Evolutionary conservation across 2,329 filamentous ascomycete genomes (phyloP).

Genomic region (Pseudopithomyces maydicus): DNA sequence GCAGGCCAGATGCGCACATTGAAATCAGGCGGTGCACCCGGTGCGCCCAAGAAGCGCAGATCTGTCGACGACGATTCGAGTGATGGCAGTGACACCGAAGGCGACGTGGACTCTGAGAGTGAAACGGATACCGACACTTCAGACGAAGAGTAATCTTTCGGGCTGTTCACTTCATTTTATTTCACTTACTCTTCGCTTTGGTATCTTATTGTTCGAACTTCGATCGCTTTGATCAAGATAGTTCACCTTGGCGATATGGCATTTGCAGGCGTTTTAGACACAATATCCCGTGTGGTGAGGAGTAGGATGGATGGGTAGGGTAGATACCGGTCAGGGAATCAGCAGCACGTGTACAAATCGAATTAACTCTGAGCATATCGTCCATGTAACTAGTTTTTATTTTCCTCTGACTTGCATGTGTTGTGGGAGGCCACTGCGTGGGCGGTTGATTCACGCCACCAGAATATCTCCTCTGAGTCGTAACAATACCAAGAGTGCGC

Average conservation of each 20-base stretch:
- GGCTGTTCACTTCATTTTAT: not conserved
- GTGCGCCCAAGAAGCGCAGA: slow-evolving; percentile 63
- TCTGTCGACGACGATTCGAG: slow-evolving; percentile 66
- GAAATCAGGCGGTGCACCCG: slow-evolving; percentile 66
- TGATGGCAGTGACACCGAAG: slow-evolving; percentile 66
- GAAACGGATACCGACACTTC: slow-evolving; percentile 53
- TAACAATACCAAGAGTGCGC: not conserved
- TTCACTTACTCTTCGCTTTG: not conserved
- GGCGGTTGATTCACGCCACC: not conserved
- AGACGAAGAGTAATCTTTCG: slow-evolving; percentile 42
- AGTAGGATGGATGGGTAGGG: not conserved
- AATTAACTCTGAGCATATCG: not conserved
- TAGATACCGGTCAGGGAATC: not conserved
- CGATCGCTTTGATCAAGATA: not conserved
- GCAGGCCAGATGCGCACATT: slow-evolving; percentile 89
- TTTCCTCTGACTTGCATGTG: too few species aligned
- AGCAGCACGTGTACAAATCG: not conserved
- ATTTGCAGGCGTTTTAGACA: slow-evolving; percentile 6
- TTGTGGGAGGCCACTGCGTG: too few species aligned
- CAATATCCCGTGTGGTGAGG: slow-evolving; percentile 2
- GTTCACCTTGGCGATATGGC: not conserved
- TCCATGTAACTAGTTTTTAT: not conserved
- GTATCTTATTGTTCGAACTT: not conserved
- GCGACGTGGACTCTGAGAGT: slow-evolving; percentile 61
- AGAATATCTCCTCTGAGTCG: too few species aligned